phyloP scores from a whole-genome alignment of 139 green algal genomes.

The Cymbomonas tetramitiformis region DNA sequence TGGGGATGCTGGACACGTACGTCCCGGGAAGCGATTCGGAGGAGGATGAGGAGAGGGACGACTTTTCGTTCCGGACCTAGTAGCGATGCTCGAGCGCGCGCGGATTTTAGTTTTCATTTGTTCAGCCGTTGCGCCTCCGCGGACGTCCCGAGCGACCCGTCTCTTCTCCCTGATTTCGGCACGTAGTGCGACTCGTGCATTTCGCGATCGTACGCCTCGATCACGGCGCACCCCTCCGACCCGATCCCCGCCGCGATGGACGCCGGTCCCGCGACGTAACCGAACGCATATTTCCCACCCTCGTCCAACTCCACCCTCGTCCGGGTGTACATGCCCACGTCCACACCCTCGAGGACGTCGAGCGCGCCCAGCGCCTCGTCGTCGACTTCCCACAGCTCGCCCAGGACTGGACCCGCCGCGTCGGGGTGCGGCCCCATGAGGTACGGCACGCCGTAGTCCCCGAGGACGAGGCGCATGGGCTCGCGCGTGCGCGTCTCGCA shows the following conservation, averaged over 20 bases:
- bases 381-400: slow-evolving; percentile 19
- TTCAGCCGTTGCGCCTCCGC: too few relatives aligned
- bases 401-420: neutral
- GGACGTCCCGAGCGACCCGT: neutral
- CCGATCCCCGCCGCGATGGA: neutral
- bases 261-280: neutral
- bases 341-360: slow-evolving; percentile 17
- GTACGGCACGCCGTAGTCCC: slow-evolving; percentile 20
- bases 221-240: neutral
- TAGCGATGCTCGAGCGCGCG: too few relatives aligned
- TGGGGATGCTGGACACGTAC: slow-evolving; percentile 38
- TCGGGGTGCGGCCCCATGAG: slow-evolving; percentile 7
- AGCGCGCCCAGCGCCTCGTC: neutral
- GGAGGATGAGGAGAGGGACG: neutral
- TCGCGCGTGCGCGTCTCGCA: slow-evolving; percentile 10
- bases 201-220: neutral
- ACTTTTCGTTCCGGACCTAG: neutral
- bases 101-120: too few relatives aligned
- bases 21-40: neutral
- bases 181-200: slow-evolving; percentile 3
- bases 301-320: slow-evolving; percentile 1
- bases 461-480: slow-evolving; percentile 7
- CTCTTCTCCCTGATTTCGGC: neutral
- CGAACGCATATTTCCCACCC: neutral
- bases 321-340: slow-evolving; percentile 19